phyloP scores from a whole-genome alignment of 176 grass and related monocot species.

The Oryza meridionalis region DNA sequence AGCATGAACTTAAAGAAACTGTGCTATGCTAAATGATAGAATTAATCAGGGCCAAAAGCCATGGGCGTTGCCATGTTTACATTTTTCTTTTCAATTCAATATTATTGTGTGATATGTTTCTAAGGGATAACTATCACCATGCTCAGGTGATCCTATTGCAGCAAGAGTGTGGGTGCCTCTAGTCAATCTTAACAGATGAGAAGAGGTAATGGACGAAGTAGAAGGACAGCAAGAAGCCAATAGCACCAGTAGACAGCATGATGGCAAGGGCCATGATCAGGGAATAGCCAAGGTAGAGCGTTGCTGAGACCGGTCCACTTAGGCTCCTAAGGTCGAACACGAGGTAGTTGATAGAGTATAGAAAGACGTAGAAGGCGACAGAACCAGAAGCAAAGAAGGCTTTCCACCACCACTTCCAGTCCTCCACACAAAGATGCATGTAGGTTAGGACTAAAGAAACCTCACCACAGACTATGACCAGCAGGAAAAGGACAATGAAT shows the following conservation, averaged over 20 bases:
- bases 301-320: slow-evolving; percentile 69
- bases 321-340: slow-evolving; percentile 88
- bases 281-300: slow-evolving; percentile 81
- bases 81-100: slow-evolving; percentile 30
- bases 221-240: slow-evolving; percentile 85
- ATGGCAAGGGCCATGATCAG: slow-evolving; percentile 82
- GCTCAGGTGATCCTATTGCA: slow-evolving; percentile 38
- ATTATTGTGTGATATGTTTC: slow-evolving; percentile 50
- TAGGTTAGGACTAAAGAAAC: slow-evolving; percentile 83
- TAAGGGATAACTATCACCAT: slow-evolving; percentile 55
- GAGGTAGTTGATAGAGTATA: slow-evolving; percentile 83
- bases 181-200: slow-evolving; percentile 92
- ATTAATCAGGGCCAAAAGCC: slow-evolving; percentile 43
- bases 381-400: slow-evolving; percentile 87
- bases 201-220: slow-evolving; percentile 92
- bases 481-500: slow-evolving; percentile 68
- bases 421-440: slow-evolving; percentile 86
- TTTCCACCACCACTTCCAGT: slow-evolving; percentile 96
- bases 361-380: slow-evolving; percentile 74
- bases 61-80: slow-evolving; percentile 43
- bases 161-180: slow-evolving; percentile 39
- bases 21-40: slow-evolving; percentile 43
- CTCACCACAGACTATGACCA: slow-evolving; percentile 76
- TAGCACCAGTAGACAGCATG: slow-evolving; percentile 73
- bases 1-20: slow-evolving; percentile 28